Percentiles rank a stretch among this genome's conserved stretches.
phyloP scores from a whole-genome alignment of 495 filamentous ascomycete genomes.

The Staphylotrichum tortipilum region DNA sequence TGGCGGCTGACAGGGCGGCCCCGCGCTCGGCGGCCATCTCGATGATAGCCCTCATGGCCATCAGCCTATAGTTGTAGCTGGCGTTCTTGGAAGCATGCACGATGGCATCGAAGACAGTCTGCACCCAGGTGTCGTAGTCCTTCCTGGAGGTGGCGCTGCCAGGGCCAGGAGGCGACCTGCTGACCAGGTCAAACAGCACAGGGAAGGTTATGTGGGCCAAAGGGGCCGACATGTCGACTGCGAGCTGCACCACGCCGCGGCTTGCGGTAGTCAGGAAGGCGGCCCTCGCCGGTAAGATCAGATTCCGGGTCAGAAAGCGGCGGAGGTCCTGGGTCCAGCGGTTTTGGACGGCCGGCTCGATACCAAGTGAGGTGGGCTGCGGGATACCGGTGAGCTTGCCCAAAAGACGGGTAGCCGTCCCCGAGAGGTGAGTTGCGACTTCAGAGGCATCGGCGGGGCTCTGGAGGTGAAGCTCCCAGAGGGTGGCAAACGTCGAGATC shows the following conservation, averaged over 20 bases:
- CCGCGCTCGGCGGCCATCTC: conserved; percentile 29
- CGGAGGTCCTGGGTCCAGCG: conserved; percentile 43
- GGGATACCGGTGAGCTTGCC: conserved; percentile 26
- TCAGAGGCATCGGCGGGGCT: conserved; percentile 31
- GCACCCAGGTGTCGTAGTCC: conserved; percentile 56
- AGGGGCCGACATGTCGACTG: conserved; percentile 24
- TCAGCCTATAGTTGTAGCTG: conserved; percentile 5
- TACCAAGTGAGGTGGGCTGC: neutral
- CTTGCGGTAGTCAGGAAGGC: conserved; percentile 42
- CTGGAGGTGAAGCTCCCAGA: conserved; percentile 39
- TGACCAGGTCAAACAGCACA: conserved; percentile 50
- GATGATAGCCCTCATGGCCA: conserved; percentile 31
- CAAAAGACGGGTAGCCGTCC: conserved; percentile 23
- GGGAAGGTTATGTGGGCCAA: conserved; percentile 31
- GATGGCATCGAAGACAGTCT: conserved; percentile 53
- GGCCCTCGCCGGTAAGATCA: conserved; percentile 58
- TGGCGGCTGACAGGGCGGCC: conserved; percentile 14
- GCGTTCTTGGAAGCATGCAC: conserved; percentile 16
- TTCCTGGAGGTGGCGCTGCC: conserved; percentile 45
- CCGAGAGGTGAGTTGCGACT: conserved; percentile 32
- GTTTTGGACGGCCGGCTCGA: conserved; percentile 13
- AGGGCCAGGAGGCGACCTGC: conserved; percentile 45
- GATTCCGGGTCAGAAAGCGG: conserved; percentile 56
- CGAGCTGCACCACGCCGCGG: conserved; percentile 25
- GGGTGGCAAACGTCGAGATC: conserved; percentile 27